Evolutionary conservation across 1,284 basidiomycete genomes (phyloP).

Genomic region (Exobasidium rhododendri): DNA sequence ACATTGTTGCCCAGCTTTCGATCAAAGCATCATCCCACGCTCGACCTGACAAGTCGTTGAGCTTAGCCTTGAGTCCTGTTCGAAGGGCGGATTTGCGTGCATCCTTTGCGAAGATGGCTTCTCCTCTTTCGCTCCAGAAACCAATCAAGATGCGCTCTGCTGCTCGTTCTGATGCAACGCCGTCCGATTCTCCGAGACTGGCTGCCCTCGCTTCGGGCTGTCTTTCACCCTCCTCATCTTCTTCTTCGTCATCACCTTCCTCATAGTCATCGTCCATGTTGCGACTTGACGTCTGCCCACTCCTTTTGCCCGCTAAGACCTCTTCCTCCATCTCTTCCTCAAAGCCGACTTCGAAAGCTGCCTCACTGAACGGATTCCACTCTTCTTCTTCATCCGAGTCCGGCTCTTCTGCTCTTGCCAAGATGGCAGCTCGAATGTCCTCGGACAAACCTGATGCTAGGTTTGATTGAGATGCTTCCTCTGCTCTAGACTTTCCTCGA

Average conservation of each 20-base stretch:
- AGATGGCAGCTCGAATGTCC: background rate
- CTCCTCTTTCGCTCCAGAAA: conserved; percentile 3
- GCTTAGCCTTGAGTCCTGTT: conserved; percentile 16
- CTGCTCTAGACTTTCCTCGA: background rate
- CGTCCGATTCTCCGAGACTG: background rate
- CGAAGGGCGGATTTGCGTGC: conserved; percentile 19
- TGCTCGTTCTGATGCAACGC: conserved; percentile 8
- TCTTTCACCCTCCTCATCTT: conserved; percentile 12
- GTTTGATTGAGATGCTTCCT: background rate
- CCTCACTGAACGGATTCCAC: conserved; percentile 10
- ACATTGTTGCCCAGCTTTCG: conserved; percentile 43
- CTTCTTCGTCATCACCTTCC: conserved; percentile 5
- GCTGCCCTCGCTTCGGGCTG: background rate
- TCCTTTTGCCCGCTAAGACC: background rate
- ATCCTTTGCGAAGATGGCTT: conserved; percentile 8
- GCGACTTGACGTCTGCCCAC: background rate
- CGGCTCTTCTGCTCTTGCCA: conserved; percentile 1
- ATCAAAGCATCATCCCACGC: conserved; percentile 33
- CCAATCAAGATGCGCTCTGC: conserved; percentile 13
- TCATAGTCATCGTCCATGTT: background rate
- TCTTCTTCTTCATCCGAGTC: conserved; percentile 11
- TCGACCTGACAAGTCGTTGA: conserved; percentile 17
- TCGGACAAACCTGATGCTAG: background rate
- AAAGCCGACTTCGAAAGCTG: conserved; percentile 11
- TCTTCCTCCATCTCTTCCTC: conserved; percentile 16